These are phyloP conservation scores for Endotrypanum monterogeii DNA, from an alignment of 208 protist genomes.

Conservation along the genomic window DNA sequence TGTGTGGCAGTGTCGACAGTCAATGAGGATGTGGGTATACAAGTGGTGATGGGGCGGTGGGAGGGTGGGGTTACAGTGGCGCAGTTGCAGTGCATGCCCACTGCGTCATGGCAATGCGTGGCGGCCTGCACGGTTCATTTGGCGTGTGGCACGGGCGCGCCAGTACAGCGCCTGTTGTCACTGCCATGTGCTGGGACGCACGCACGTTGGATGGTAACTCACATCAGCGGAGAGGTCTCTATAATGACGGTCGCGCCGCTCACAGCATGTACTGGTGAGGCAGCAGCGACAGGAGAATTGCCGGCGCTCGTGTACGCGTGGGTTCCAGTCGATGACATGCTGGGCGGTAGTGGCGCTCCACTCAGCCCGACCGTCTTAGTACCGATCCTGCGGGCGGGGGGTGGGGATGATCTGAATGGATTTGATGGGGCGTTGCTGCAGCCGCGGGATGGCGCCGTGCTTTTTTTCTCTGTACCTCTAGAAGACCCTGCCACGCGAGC, in stretches of 20 bases:
- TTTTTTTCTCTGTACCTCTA: constrained; percentile 27
- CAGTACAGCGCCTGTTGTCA: constrained; percentile 21
- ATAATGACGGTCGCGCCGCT: constrained; percentile 13
- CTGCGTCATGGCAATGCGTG: constrained; percentile 18
- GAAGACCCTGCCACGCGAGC: constrained; percentile 19
- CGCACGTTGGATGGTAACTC: constrained; percentile 27
- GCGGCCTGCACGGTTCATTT: constrained; percentile 4
- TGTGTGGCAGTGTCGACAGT: background rate
- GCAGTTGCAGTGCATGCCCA: background rate
- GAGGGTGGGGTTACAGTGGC: constrained; percentile 22
- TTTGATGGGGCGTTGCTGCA: constrained; percentile 34
- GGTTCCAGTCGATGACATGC: background rate
- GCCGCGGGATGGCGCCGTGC: constrained; percentile 18
- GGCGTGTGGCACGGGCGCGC: constrained; percentile 9
- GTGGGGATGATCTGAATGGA: constrained; percentile 21
- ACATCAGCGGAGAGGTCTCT: constrained; percentile 32
- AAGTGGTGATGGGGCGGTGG: constrained; percentile 30
- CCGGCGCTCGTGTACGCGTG: background rate
- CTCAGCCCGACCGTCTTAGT: background rate
- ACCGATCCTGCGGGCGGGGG: constrained; percentile 7
- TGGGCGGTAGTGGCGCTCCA: background rate
- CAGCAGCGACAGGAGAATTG: background rate
- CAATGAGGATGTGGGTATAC: background rate
- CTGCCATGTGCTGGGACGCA: constrained; percentile 16
- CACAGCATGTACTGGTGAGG: background rate